Conservation (phyloP, 495 filamentous ascomycete species). For the Daldinia grandis region DNA sequence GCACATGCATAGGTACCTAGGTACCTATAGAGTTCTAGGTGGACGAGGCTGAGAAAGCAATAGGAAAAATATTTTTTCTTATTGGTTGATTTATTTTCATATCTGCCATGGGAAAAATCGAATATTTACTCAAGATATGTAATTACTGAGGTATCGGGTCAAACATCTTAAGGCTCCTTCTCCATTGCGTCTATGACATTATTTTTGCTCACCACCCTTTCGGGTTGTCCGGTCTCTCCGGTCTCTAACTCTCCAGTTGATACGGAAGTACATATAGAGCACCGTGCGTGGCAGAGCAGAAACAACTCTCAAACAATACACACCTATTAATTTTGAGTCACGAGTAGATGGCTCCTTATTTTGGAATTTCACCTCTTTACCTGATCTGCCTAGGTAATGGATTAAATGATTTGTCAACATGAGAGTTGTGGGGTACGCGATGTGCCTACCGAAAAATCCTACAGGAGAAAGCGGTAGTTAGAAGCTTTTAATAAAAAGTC, state of each 20-base stretch:
- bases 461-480: not conserved
- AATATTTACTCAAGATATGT: not conserved
- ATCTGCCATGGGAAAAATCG: not conserved
- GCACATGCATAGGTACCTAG: slow-evolving; percentile 29
- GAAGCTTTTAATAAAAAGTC: not conserved
- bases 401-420: not conserved
- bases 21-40: not conserved
- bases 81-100: slow-evolving; percentile 23
- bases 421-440: not conserved
- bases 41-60: slow-evolving; percentile 30
- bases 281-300: not conserved
- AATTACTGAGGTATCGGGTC: not conserved
- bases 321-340: not conserved
- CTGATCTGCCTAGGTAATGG: not conserved
- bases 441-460: not conserved
- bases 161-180: not conserved
- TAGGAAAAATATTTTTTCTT: slow-evolving; percentile 2
- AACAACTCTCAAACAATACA: not conserved
- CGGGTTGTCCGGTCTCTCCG: not conserved
- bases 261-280: not conserved
- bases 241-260: not conserved
- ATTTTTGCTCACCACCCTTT: not conserved
- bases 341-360: not conserved
- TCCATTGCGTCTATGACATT: not conserved
- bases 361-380: not conserved